Conservation (phyloP, 352 stramenopile species). For the Globisporangium carolinianum region DNA sequence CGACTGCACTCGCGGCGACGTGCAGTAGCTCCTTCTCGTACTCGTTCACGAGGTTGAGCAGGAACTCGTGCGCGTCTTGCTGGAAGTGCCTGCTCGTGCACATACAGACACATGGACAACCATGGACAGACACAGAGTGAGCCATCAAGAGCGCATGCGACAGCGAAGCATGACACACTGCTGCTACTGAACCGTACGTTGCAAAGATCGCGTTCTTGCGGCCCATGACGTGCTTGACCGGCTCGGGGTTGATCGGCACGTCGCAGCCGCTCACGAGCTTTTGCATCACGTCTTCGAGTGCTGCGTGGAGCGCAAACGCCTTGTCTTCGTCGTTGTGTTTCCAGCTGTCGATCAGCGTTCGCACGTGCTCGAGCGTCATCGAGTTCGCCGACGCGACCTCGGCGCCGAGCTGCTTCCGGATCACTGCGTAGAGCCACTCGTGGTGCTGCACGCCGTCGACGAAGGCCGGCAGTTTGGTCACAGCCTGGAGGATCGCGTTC, state of each 20-base stretch:
- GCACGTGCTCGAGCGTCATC: slow-evolving; percentile 39
- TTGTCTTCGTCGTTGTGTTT: slow-evolving; percentile 37
- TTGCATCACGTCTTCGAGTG: slow-evolving; percentile 48
- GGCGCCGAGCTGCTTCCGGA: slow-evolving; percentile 35
- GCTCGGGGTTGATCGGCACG: slow-evolving; percentile 65
- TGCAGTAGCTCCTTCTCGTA: slow-evolving; percentile 77
- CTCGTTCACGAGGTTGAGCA: slow-evolving; percentile 77
- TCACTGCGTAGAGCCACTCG: slow-evolving; percentile 49
- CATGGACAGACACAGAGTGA: background rate
- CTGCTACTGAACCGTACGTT: slow-evolving; percentile 37
- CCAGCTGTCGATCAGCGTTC: slow-evolving; percentile 42
- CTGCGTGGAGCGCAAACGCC: slow-evolving; percentile 46
- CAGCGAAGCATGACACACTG: too few relatives aligned
- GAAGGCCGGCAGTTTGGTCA: slow-evolving; percentile 70
- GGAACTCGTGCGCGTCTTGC: slow-evolving; percentile 85
- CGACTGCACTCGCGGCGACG: slow-evolving; percentile 24
- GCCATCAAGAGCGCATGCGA: background rate
- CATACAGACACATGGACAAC: background rate
- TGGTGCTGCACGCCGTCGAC: slow-evolving; percentile 36
- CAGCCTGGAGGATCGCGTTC: slow-evolving; percentile 90
- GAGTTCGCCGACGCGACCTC: slow-evolving; percentile 11
- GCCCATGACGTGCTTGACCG: slow-evolving; percentile 73
- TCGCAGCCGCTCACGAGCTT: slow-evolving; percentile 60
- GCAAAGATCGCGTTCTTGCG: slow-evolving; percentile 75
- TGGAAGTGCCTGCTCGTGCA: slow-evolving; percentile 52